Evolutionary conservation across 1,284 basidiomycete genomes (phyloP), one percentile per base, ranked within the genome.

Genomic region (Sporisorium sorghi): DNA sequence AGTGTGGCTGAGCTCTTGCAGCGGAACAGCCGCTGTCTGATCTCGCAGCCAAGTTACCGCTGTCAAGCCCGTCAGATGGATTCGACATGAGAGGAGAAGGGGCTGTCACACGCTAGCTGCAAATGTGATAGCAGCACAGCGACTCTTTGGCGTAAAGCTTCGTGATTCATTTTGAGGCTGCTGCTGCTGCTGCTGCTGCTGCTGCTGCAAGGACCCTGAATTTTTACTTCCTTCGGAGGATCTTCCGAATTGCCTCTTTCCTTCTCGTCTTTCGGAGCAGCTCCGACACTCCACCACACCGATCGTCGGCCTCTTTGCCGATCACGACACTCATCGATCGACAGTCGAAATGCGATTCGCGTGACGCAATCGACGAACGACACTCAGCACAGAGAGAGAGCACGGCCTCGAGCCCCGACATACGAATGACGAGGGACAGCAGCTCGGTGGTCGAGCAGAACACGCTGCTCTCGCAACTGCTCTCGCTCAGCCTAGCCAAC

Each of bases 391-490:
- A 12, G 12, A 11, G 3, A 12, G n/a, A 26, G 11, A 14, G 23
- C 2, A 12, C 47, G 30, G n/a, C 30, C 28, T 19, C n/a, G 28
- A 19, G 47, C 30, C 23, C 21, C 30, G 40, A 15, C 10, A 12
- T 21, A 32, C 8, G 12, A 10, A 56, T 56, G 54, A 40, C 54
- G 24, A 47, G 26, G 35, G 54, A 48, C 48, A 39, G 42, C 53
- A 44, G 40, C 53, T 59, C 61, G 19, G 58, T 65, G 21, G 17
- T 32, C 11, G 49, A 54, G 53, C 68, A 65, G 42, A 71, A 71
- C 35, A 33, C 7, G 7, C 58, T 61, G 2, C 61, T 71, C 11
- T 58, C 55, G 11, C 26, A 44, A 23, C 54, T 71, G 11, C 40
- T 71, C 11, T 39, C 57, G 11, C 46, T 71, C 28, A 37, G 43